phyloP scores from a whole-genome alignment of 2,329 filamentous ascomycete genomes.

The Alternaria hordeiaustralica region DNA sequence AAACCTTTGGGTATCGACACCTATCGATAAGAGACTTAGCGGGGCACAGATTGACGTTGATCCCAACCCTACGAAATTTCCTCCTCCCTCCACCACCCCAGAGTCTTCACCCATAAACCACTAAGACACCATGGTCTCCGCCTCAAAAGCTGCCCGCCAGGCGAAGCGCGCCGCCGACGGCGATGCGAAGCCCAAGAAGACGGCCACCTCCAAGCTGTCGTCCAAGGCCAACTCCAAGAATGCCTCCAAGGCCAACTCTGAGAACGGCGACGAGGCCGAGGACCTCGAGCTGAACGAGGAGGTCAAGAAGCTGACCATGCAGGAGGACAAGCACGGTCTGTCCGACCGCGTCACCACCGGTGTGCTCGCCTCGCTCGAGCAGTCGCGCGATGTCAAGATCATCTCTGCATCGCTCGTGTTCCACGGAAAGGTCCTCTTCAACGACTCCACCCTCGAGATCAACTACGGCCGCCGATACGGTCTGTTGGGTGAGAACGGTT shows the following conservation, averaged over 20 bases:
- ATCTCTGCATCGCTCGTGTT: conserved; percentile 92
- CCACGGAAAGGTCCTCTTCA: conserved; percentile 96
- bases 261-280: conserved; percentile 74
- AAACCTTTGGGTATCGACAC: conserved; percentile 11
- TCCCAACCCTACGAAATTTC: conserved; percentile 34
- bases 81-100: conserved; percentile 27
- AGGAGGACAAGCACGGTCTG: conserved; percentile 95
- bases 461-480: conserved; percentile 93
- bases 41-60: conserved; percentile 28
- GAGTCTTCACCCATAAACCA: conserved; percentile 20
- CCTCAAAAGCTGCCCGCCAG: conserved; percentile 71
- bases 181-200: conserved; percentile 78
- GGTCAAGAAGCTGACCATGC: conserved; percentile 85
- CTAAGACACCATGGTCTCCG: conserved; percentile 65
- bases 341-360: conserved; percentile 98
- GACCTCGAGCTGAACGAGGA: conserved; percentile 72
- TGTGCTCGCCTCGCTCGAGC: conserved; percentile 83
- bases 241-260: conserved; percentile 68
- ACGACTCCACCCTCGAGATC: conserved; percentile 90
- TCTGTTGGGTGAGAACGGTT: conserved; percentile 97
- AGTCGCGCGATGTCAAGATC: conserved; percentile 96
- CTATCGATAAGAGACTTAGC: conserved; percentile 29
- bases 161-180: conserved; percentile 65
- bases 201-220: conserved; percentile 72
- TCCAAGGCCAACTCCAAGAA: conserved; percentile 72